A percentile compares a stretch with the other conserved stretches of the same genome.
Evolutionary conservation across 495 filamentous ascomycete species (phyloP).

Genomic region (Platismatia glauca): DNA sequence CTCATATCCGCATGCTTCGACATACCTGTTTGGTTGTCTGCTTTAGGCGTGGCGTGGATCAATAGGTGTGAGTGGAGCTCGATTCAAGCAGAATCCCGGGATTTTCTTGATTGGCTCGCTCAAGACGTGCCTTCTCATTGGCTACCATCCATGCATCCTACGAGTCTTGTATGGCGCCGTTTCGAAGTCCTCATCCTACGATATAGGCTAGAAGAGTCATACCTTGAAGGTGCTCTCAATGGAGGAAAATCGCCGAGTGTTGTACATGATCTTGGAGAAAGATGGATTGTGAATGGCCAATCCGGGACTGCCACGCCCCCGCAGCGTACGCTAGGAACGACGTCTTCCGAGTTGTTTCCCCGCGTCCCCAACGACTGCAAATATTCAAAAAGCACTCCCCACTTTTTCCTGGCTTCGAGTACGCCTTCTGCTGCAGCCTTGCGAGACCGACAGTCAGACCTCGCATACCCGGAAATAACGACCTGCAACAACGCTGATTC

Average conservation of each 20-base stretch:
- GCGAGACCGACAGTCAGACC: not conserved
- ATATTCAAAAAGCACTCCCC: slow-evolving; percentile 2
- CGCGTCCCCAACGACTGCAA: not conserved
- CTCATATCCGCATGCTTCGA: not conserved
- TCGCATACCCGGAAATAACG: not conserved
- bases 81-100: not conserved
- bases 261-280: not conserved
- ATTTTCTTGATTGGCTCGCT: not conserved
- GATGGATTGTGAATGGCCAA: not conserved
- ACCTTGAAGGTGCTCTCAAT: not conserved
- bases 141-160: not conserved
- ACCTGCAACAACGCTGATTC: not conserved
- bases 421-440: not conserved
- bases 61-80: not conserved
- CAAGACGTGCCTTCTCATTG: not conserved
- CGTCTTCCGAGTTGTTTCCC: not conserved
- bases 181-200: not conserved
- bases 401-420: slow-evolving; percentile 1
- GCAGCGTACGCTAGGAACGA: not conserved
- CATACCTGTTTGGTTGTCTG: not conserved
- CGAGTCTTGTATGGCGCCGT: not conserved
- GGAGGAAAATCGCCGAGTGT: not conserved
- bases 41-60: not conserved
- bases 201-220: not conserved
- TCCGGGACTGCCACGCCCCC: not conserved